Base-by-base conservation (phyloP, 176 grass and related monocot species). In the Hordeum marinum region DNA sequence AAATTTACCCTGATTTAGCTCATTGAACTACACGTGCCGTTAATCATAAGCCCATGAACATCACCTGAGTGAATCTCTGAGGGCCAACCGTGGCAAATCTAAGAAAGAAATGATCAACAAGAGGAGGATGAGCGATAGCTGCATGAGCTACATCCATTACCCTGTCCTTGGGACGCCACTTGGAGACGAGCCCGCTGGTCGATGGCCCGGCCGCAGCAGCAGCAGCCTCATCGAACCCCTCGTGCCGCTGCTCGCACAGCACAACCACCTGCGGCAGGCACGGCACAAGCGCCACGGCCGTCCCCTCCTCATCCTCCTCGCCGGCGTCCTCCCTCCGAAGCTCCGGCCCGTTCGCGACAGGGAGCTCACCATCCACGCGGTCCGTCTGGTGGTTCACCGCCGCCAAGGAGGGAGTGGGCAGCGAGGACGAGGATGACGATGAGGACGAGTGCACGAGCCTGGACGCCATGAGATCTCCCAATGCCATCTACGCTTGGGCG, bases 381-480 rank as follows among this genome's bases (percentile, higher is more conserved):
- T 4, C 63, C 23, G 85, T 37, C 13, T 68, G 86, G 75, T 89
- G 89, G 15, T 67, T 86, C 45, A 85, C 74, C 15, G 83, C 80
- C 39, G 77, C 46, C 72, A 8, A 10, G 52, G 80, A 68, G 40
- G 89, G 52, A 14, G 78, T 40, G 58, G 91, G 35, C 41, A 86
- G 26, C 64, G 79, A 85, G 50, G 81, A 52, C 4, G 81, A 68
- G 40, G 82, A 75, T 2, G 88, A 63, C 3, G 87, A 85, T 0
- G 87, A 87, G 7, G 82, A 63, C 15, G 84, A 92, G 84, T 79
- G 90, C 63, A 82, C 89, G 83, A 94, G 88, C 88, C 97, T 94
- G 43, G 97, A 99, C 46, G 90, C 86, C 97, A 99, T 99, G 84
- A 96, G 94, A 96, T 99, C 97, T 86, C 97, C 97, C 93, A 99